phyloP scores from a whole-genome alignment of 352 stramenopile species.

The Globisporangium lucens region DNA sequence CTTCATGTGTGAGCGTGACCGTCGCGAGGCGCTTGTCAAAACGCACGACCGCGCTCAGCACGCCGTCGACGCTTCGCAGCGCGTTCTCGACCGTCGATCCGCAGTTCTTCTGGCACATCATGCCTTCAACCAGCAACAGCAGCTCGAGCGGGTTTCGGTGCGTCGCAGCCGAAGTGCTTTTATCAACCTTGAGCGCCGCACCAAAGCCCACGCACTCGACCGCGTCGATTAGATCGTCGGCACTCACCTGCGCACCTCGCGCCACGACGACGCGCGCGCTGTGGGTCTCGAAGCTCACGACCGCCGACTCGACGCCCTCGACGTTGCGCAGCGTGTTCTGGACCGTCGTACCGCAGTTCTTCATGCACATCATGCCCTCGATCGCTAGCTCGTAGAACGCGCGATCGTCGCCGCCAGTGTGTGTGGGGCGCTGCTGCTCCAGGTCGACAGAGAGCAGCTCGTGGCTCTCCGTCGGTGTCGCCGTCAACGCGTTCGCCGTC shows the following conservation, averaged over 20 bases:
- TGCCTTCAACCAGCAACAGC: slow-evolving; percentile 86
- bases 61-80: slow-evolving; percentile 71
- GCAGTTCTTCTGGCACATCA: slow-evolving; percentile 96
- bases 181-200: slow-evolving; percentile 34
- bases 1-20: slow-evolving; percentile 42
- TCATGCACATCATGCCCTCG: slow-evolving; percentile 95
- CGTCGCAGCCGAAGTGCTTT: neutral
- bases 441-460: neutral
- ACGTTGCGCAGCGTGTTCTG: slow-evolving; percentile 67
- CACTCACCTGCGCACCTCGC: slow-evolving; percentile 32
- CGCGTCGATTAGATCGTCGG: slow-evolving; percentile 60
- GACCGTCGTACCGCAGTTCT: slow-evolving; percentile 93
- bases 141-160: slow-evolving; percentile 34
- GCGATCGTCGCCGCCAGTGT: neutral
- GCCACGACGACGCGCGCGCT: slow-evolving; percentile 56
- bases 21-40: slow-evolving; percentile 73
- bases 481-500: slow-evolving; percentile 9
- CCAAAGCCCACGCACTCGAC: slow-evolving; percentile 81
- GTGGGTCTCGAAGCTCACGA: slow-evolving; percentile 63
- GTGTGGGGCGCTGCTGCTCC: slow-evolving; percentile 2
- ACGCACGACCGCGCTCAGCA: slow-evolving; percentile 58
- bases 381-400: slow-evolving; percentile 64
- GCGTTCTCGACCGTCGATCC: slow-evolving; percentile 89
- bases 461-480: slow-evolving; percentile 7
- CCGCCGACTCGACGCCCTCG: slow-evolving; percentile 59